A percentile compares a stretch with the other conserved stretches of the same genome.
These are phyloP conservation scores for Aspergillus versicolor DNA, from an alignment of 2,329 filamentous ascomycete species.

Conservation along the genomic window DNA sequence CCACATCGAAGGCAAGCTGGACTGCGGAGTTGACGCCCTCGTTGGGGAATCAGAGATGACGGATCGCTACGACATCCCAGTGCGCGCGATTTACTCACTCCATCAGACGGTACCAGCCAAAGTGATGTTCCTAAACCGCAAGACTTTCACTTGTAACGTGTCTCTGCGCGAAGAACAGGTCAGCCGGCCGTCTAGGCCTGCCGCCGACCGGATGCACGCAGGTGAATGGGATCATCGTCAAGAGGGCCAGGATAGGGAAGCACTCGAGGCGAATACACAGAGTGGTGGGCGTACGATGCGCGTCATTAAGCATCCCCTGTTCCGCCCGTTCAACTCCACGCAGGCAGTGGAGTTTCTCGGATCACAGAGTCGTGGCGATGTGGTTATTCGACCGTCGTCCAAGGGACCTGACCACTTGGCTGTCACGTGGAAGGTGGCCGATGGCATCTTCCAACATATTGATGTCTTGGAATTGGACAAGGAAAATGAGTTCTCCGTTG, in stretches of 20 bases:
- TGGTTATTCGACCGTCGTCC: constrained; percentile 91
- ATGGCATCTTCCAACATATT: constrained; percentile 95
- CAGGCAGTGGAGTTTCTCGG: constrained; percentile 94
- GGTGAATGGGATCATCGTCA: constrained; percentile 85
- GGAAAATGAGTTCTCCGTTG: constrained; percentile 93
- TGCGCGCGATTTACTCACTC: constrained; percentile 70
- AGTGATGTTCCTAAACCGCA: constrained; percentile 82
- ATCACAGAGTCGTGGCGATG: constrained; percentile 79
- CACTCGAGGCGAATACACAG: constrained; percentile 81
- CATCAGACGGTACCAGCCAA: constrained; percentile 88
- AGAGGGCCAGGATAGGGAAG: constrained; percentile 78
- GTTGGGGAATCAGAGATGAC: constrained; percentile 81
- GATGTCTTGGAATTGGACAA: constrained; percentile 97
- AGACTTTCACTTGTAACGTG: constrained; percentile 78
- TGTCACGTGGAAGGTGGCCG: constrained; percentile 96
- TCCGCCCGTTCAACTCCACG: constrained; percentile 85
- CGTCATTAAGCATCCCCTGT: constrained; percentile 96
- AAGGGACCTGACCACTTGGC: constrained; percentile 94
- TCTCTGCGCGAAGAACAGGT: constrained; percentile 81
- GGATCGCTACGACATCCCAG: constrained; percentile 63
- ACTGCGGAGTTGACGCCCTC: constrained; percentile 89
- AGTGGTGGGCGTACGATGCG: constrained; percentile 81
- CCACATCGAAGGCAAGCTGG: constrained; percentile 88
- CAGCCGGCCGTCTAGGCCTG: constrained; percentile 67
- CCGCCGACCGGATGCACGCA: constrained; percentile 65